phyloP scores from a whole-genome alignment of 2,329 filamentous ascomycete genomes.

The Fusarium albidum region DNA sequence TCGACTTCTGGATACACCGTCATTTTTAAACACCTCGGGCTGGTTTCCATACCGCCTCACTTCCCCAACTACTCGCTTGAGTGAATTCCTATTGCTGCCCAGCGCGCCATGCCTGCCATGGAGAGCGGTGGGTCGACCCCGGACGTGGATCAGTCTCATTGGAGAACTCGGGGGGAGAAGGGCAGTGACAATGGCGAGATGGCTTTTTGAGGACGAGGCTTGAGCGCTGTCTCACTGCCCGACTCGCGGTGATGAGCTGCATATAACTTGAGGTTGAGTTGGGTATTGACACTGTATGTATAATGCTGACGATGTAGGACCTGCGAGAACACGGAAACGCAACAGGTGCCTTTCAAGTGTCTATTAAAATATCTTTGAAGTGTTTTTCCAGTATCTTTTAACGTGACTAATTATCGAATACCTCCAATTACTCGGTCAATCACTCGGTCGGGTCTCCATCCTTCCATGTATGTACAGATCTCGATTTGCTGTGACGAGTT shows the following conservation, averaged over 20 bases:
- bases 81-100: slow-evolving; percentile 40
- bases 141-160: slow-evolving; percentile 44
- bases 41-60: slow-evolving; percentile 25
- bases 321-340: too few species aligned
- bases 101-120: slow-evolving; percentile 29
- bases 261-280: slow-evolving; percentile 16
- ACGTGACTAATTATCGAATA: too few species aligned
- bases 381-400: too few species aligned
- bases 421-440: too few species aligned
- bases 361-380: too few species aligned
- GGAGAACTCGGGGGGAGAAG: slow-evolving; percentile 22
- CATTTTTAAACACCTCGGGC: slow-evolving; percentile 10
- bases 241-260: slow-evolving; percentile 23
- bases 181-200: slow-evolving; percentile 29
- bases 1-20: background rate
- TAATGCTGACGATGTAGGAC: too few species aligned
- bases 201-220: slow-evolving; percentile 18
- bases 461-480: too few species aligned
- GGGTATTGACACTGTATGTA: slow-evolving; percentile 1
- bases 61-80: slow-evolving; percentile 18
- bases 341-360: too few species aligned
- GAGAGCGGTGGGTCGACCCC: slow-evolving; percentile 23
- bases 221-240: slow-evolving; percentile 14
- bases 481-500: too few species aligned
- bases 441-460: too few species aligned